Conservation (phyloP, 2,329 filamentous ascomycete species). For the Xylariales sp. region DNA sequence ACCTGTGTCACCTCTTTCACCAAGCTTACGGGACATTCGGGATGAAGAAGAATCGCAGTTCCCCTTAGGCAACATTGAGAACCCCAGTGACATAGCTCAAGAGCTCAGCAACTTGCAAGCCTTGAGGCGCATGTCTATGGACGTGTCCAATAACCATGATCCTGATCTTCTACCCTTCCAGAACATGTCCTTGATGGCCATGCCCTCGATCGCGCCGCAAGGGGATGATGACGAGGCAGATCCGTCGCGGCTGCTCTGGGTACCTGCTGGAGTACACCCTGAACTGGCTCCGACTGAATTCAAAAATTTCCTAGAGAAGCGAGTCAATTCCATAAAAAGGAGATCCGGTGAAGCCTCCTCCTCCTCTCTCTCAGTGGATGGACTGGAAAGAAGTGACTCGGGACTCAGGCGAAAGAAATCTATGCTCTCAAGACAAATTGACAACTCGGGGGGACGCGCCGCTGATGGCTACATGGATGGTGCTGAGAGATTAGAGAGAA, state of each 20-base stretch:
- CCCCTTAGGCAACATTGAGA: conserved; percentile 83
- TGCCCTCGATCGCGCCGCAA: conserved; percentile 68
- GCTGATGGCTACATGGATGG: conserved; percentile 74
- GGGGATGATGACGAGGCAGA: conserved; percentile 81
- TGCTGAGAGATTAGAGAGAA: conserved; percentile 71
- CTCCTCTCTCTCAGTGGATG: conserved; percentile 56
- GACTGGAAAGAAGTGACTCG: conserved; percentile 47
- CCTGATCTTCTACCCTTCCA: conserved; percentile 74
- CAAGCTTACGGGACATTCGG: conserved; percentile 51
- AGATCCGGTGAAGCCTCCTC: conserved; percentile 70
- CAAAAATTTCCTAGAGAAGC: conserved; percentile 91
- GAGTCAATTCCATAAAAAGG: conserved; percentile 83
- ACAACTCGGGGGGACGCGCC: conserved; percentile 58
- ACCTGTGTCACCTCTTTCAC: conserved; percentile 45
- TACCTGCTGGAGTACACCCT: conserved; percentile 88
- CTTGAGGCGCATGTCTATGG: conserved; percentile 90
- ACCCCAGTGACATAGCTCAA: conserved; percentile 83
- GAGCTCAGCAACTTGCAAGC: conserved; percentile 91
- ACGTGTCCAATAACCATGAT: conserved; percentile 68
- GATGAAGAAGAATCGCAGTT: conserved; percentile 66
- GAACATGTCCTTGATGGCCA: conserved; percentile 59
- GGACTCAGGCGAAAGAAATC: conserved; percentile 84
- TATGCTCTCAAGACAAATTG: conserved; percentile 89
- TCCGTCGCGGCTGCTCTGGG: conserved; percentile 87
- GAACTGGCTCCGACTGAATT: conserved; percentile 95